These are phyloP conservation scores for Blepharisma undulans DNA, from an alignment of 169 alveolate genomes.

Conservation along the genomic window DNA sequence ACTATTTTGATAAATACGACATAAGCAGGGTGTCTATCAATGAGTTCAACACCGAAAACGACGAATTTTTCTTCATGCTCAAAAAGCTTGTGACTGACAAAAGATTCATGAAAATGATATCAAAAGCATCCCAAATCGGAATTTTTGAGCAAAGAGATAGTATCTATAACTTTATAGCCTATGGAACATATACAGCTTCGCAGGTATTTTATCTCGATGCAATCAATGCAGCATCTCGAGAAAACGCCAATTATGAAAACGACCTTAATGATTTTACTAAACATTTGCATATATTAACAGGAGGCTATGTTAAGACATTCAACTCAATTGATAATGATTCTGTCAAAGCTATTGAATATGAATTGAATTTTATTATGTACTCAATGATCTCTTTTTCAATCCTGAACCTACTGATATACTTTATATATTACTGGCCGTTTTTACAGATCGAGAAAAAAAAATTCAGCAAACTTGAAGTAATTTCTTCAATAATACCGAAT, in stretches of 20 bases:
- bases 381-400: not conserved
- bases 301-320: not conserved
- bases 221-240: not conserved
- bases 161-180: not conserved
- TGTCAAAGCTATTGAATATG: not conserved
- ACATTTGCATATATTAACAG: not conserved
- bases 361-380: not conserved
- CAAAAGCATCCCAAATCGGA: not conserved
- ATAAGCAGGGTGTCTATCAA: not conserved
- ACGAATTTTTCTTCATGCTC: not conserved
- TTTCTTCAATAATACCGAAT: not conserved
- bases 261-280: not conserved
- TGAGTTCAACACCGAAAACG: not conserved
- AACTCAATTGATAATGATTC: not conserved
- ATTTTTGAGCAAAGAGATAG: not conserved
- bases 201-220: not conserved
- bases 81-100: not conserved
- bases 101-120: not conserved
- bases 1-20: not conserved
- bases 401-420: not conserved
- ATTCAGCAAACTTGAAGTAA: not conserved
- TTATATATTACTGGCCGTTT: not conserved
- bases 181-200: not conserved
- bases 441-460: not conserved
- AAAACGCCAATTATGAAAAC: not conserved